Conservation (phyloP, 2,329 filamentous ascomycete species). For the Penicillium sumatraense region DNA sequence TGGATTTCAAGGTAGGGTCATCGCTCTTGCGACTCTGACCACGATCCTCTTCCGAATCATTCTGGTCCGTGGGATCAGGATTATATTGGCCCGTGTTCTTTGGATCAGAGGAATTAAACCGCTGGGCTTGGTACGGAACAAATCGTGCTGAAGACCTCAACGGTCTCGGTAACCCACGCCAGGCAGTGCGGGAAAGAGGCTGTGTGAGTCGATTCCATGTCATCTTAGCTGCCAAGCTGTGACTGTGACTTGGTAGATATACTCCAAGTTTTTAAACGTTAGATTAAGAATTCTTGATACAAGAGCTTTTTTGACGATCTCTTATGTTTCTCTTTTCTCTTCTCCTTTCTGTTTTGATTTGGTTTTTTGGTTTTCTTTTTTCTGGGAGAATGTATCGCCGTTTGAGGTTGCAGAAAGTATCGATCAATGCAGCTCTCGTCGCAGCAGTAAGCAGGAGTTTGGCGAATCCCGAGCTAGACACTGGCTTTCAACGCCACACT, state of each 20-base stretch:
- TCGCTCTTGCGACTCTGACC: constrained; percentile 27
- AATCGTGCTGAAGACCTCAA: constrained; percentile 12
- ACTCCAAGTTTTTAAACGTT: neutral
- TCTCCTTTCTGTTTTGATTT: neutral
- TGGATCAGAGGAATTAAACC: constrained; percentile 31
- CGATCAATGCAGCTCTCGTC: constrained; percentile 9
- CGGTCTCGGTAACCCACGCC: constrained; percentile 21
- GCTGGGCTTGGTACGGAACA: constrained; percentile 19
- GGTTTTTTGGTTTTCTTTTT: neutral
- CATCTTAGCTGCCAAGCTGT: constrained; percentile 20
- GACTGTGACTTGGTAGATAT: constrained; percentile 2
- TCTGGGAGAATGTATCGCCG: neutral
- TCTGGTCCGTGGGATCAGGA: constrained; percentile 35
- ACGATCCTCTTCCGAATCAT: constrained; percentile 33
- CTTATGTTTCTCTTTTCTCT: constrained; percentile 1
- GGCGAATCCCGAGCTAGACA: constrained; percentile 4
- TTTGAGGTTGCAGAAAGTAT: constrained; percentile 3
- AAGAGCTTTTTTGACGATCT: neutral
- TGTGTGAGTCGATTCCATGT: constrained; percentile 32
- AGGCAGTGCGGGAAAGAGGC: constrained; percentile 24
- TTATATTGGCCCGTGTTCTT: constrained; percentile 25
- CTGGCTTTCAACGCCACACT: constrained; percentile 16
- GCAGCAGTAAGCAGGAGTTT: constrained; percentile 5
- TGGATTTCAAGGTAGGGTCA: constrained; percentile 42
- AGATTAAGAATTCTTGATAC: neutral